phyloP scores from a whole-genome alignment of 768 basidiomycete species.

The Leucogyrophana mollusca region DNA sequence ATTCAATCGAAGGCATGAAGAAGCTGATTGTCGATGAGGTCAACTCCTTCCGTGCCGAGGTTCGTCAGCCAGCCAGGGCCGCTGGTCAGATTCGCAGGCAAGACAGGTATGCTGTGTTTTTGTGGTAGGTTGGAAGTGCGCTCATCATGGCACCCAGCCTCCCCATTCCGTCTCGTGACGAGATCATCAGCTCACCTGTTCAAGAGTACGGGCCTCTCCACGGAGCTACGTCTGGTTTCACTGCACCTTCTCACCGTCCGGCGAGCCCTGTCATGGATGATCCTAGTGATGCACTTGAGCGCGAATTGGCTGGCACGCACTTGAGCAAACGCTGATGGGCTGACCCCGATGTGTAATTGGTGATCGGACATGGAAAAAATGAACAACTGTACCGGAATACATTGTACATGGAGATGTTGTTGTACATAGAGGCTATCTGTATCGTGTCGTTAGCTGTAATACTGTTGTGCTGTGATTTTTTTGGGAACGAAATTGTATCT shows the following conservation, averaged over 20 bases:
- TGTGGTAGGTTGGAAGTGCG: too few relatives aligned
- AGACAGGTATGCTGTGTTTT: slow-evolving; percentile 54
- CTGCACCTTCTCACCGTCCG: slow-evolving; percentile 44
- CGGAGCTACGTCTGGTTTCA: slow-evolving; percentile 71
- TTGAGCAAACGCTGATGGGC: slow-evolving; percentile 31
- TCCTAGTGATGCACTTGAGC: slow-evolving; percentile 82
- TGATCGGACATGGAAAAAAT: neutral
- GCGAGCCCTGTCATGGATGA: slow-evolving; percentile 80
- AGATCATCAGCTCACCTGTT: slow-evolving; percentile 76
- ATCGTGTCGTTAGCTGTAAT: too few relatives aligned
- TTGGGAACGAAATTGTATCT: too few relatives aligned
- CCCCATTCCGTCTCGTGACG: slow-evolving; percentile 78
- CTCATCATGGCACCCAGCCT: slow-evolving; percentile 47
- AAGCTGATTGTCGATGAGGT: slow-evolving; percentile 93
- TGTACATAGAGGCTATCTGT: too few relatives aligned
- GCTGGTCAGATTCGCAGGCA: slow-evolving; percentile 73
- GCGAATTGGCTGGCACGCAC: slow-evolving; percentile 78
- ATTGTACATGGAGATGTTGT: too few relatives aligned
- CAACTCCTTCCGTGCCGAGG: slow-evolving; percentile 82
- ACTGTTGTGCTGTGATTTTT: too few relatives aligned
- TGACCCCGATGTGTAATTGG: neutral
- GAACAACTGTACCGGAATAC: too few relatives aligned
- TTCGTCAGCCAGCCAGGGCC: slow-evolving; percentile 78
- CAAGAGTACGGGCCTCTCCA: slow-evolving; percentile 56
- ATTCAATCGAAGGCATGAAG: slow-evolving; percentile 97